Percentiles rank a stretch among this genome's conserved stretches.
Conservation (phyloP, 768 basidiomycete genomes). For the Agrocybe pediades region DNA sequence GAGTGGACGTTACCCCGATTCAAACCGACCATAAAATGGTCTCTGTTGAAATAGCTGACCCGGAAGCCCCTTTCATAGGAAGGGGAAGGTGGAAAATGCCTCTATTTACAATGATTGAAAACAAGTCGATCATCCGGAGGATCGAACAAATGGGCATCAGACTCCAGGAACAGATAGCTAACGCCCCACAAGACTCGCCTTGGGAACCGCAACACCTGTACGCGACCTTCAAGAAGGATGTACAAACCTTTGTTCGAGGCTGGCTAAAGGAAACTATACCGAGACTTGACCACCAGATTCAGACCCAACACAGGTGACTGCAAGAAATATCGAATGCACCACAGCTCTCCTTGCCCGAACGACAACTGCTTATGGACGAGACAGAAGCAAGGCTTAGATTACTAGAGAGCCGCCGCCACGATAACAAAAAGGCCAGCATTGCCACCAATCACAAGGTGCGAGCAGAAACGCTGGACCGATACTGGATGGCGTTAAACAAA, state of each 20-base stretch:
- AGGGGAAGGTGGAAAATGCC: conserved; percentile 34
- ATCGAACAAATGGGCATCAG: neutral
- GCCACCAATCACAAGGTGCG: neutral
- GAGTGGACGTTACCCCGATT: conserved; percentile 20
- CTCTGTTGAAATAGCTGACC: conserved; percentile 18
- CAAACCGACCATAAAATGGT: conserved; percentile 34
- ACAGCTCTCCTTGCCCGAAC: neutral
- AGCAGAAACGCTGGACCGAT: conserved; percentile 1
- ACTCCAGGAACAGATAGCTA: neutral
- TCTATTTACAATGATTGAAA: neutral
- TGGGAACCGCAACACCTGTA: neutral
- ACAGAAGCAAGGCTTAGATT: neutral
- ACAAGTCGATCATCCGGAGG: conserved; percentile 20
- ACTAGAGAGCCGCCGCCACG: neutral
- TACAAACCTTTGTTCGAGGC: neutral
- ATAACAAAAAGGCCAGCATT: neutral
- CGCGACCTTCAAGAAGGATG: neutral
- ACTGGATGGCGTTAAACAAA: conserved; percentile 8
- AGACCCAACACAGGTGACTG: neutral
- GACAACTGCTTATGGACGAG: neutral
- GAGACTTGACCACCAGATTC: neutral
- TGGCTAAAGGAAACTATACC: neutral
- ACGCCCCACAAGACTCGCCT: neutral
- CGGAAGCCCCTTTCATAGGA: conserved; percentile 27
- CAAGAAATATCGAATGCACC: neutral